Conservation (phyloP, 345 rosid species). For the Kandelia obovata region DNA sequence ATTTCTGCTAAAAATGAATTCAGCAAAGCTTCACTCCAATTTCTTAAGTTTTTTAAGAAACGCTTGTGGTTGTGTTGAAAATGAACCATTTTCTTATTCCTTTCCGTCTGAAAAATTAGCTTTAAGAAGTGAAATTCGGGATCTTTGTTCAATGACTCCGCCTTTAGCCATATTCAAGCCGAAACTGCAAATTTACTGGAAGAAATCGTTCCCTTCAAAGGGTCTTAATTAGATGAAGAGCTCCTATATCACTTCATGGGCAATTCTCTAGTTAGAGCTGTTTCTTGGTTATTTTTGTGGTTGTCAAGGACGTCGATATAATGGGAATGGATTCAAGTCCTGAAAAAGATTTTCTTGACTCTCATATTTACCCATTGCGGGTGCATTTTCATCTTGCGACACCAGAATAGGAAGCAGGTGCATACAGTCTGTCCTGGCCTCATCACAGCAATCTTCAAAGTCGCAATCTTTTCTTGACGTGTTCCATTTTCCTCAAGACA, state of each 20-base stretch:
- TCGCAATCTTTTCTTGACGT: neutral
- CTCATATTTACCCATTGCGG: neutral
- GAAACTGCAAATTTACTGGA: neutral
- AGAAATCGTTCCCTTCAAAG: neutral
- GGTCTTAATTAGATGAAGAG: neutral
- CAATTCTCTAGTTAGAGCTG: neutral
- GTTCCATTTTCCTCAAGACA: neutral
- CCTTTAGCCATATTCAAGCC: no score
- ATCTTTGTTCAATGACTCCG: no score
- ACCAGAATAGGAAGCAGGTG: neutral
- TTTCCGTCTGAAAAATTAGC: no score
- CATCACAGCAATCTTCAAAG: neutral
- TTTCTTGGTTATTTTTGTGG: neutral
- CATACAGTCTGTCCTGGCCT: neutral
- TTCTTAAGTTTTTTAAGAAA: neutral
- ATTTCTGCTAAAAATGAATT: neutral
- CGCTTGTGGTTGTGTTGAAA: no score
- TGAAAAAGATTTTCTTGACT: neutral
- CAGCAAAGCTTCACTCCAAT: neutral
- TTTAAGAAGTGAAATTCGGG: no score
- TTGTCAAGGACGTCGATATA: neutral
- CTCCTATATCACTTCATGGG: neutral
- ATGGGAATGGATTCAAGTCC: neutral
- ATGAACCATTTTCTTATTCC: no score
- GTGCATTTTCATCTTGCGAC: neutral